Percentiles rank a stretch among this genome's conserved stretches.
phyloP scores from a whole-genome alignment of 75 land plant genomes.

The Picea glauca region DNA sequence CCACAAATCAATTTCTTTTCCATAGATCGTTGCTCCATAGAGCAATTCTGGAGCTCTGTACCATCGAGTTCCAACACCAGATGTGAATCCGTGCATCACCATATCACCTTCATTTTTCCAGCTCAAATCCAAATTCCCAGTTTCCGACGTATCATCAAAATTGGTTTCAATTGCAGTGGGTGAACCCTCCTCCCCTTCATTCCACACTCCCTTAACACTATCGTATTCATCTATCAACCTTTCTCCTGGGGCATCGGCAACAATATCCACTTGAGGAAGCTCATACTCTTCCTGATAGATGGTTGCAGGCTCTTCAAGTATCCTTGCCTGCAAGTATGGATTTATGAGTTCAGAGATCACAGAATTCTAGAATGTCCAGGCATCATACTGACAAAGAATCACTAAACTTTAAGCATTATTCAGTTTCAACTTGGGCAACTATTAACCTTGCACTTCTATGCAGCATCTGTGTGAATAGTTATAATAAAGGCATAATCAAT shows the following conservation, averaged over 20 bases:
- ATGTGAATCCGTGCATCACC: constrained; percentile 47
- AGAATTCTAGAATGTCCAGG: not conserved
- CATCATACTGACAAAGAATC: too few relatives aligned
- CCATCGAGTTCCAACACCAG: constrained; percentile 94
- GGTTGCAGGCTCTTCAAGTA: not conserved
- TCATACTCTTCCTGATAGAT: not conserved
- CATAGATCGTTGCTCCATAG: constrained; percentile 79
- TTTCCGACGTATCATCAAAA: constrained; percentile 11
- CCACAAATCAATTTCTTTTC: constrained; percentile 83
- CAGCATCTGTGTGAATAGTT: too few relatives aligned
- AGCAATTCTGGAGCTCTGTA: constrained; percentile 90
- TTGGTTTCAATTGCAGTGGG: too few relatives aligned
- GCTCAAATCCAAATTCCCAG: not conserved
- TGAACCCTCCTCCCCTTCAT: not conserved
- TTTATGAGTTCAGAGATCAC: not conserved
- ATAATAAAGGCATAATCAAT: too few relatives aligned
- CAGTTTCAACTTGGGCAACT: too few relatives aligned
- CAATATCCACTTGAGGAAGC: not conserved
- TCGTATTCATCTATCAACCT: not conserved
- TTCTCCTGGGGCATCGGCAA: constrained; percentile 2
- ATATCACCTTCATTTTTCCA: constrained; percentile 15
- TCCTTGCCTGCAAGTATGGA: constrained; percentile 5
- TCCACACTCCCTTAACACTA: not conserved
- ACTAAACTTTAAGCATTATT: too few relatives aligned
- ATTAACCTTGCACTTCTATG: too few relatives aligned